Evolutionary conservation across 148 eudicot genomes (phyloP).

Genomic region (Rhododendron ovatum): DNA sequence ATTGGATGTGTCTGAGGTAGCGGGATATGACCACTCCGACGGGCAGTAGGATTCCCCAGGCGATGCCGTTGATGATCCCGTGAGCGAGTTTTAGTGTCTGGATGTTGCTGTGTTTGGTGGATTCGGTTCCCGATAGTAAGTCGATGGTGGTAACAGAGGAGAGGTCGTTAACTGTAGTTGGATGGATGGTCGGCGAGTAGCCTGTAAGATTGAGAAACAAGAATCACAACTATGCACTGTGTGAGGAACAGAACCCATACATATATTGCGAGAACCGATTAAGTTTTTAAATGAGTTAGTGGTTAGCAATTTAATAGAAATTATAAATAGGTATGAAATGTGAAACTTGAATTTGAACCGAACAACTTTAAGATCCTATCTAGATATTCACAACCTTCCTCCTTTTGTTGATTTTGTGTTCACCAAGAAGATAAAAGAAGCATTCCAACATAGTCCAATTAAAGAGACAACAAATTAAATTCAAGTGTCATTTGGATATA

Average conservation of each 20-base stretch:
- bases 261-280: too few relatives aligned
- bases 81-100: constrained; percentile 53
- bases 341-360: too few relatives aligned
- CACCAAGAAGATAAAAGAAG: too few relatives aligned
- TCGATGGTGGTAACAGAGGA: constrained; percentile 68
- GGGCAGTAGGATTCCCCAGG: constrained; percentile 88
- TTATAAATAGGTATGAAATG: too few relatives aligned
- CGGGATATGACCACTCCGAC: constrained; percentile 63
- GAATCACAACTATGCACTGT: neutral
- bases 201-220: neutral
- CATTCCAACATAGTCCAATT: too few relatives aligned
- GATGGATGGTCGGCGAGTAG: constrained; percentile 94
- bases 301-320: too few relatives aligned
- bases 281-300: too few relatives aligned
- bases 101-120: constrained; percentile 25
- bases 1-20: constrained; percentile 65
- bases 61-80: constrained; percentile 61
- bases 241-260: neutral
- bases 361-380: too few relatives aligned
- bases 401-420: too few relatives aligned
- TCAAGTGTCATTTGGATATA: too few relatives aligned
- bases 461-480: too few relatives aligned
- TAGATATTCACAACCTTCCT: too few relatives aligned
- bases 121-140: constrained; percentile 48
- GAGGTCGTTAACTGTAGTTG: constrained; percentile 64